Evolutionary conservation across 75 land plant genomes (phyloP).

Genomic region (Selaginella moellendorffii): DNA sequence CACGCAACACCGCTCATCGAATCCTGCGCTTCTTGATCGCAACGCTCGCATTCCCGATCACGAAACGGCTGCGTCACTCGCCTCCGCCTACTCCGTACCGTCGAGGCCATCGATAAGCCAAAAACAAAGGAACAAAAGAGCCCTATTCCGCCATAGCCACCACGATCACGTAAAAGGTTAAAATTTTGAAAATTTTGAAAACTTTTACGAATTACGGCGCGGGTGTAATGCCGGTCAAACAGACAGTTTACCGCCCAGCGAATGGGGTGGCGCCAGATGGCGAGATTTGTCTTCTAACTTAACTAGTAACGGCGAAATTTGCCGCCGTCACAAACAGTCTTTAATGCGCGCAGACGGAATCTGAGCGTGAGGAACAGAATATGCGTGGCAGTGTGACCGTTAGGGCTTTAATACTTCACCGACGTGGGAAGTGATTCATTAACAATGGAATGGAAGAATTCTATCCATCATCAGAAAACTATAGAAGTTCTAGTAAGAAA

Average conservation of each 20-base stretch:
- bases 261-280: background rate
- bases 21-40: background rate
- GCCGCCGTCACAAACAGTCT: too few relatives aligned
- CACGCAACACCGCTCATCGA: background rate
- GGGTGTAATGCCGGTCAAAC: background rate
- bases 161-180: too few relatives aligned
- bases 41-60: background rate
- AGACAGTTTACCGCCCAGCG: background rate
- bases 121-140: background rate
- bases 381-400: too few relatives aligned
- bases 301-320: background rate
- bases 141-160: background rate
- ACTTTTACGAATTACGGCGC: background rate
- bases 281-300: background rate
- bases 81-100: background rate
- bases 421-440: too few relatives aligned
- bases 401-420: too few relatives aligned
- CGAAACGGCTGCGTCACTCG: background rate
- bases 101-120: background rate
- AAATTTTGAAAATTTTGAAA: background rate
- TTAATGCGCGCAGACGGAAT: too few relatives aligned
- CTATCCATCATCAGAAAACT: too few relatives aligned
- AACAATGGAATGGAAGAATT: too few relatives aligned
- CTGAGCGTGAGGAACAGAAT: too few relatives aligned
- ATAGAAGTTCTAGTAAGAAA: too few relatives aligned